A percentile compares a stretch with the other conserved stretches of the same genome.
Conservation (phyloP, 352 stramenopile genomes). For the Peronospora destructor region DNA sequence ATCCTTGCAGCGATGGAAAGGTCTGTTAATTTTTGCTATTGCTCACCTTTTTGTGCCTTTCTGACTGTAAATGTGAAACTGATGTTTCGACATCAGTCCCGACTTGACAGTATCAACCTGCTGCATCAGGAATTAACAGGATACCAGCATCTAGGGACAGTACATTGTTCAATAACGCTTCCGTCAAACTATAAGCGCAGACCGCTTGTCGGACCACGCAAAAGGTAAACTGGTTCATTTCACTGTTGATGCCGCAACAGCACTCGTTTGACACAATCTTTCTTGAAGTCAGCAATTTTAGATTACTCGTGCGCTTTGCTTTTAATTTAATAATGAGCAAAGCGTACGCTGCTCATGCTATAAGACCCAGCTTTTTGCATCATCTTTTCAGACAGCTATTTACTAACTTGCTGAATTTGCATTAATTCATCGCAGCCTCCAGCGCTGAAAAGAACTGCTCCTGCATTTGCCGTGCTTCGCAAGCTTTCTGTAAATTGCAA, state of each 20-base stretch:
- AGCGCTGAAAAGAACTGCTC: constrained; percentile 60
- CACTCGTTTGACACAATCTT: constrained; percentile 1
- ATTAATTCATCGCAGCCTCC: constrained; percentile 37
- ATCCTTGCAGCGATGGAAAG: constrained; percentile 61
- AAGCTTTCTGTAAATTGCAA: constrained; percentile 31
- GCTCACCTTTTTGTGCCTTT: background rate
- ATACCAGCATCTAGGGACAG: constrained; percentile 16
- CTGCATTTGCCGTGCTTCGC: constrained; percentile 48
- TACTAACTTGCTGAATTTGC: background rate
- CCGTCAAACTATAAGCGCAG: constrained; percentile 37
- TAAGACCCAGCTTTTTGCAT: background rate
- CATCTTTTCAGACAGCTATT: background rate
- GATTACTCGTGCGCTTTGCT: constrained; percentile 22
- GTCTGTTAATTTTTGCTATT: constrained; percentile 22
- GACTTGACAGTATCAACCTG: background rate
- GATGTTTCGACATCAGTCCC: constrained; percentile 30
- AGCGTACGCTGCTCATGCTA: background rate
- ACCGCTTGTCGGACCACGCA: background rate
- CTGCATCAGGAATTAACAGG: background rate
- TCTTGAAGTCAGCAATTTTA: constrained; percentile 22
- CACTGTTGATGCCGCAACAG: constrained; percentile 1
- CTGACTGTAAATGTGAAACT: constrained; percentile 4
- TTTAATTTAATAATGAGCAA: background rate
- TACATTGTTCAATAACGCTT: constrained; percentile 32
- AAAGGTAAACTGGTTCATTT: background rate